These are phyloP conservation scores for Penicillium sp. DNA, from an alignment of 2,329 filamentous ascomycete genomes.

Conservation along the genomic window DNA sequence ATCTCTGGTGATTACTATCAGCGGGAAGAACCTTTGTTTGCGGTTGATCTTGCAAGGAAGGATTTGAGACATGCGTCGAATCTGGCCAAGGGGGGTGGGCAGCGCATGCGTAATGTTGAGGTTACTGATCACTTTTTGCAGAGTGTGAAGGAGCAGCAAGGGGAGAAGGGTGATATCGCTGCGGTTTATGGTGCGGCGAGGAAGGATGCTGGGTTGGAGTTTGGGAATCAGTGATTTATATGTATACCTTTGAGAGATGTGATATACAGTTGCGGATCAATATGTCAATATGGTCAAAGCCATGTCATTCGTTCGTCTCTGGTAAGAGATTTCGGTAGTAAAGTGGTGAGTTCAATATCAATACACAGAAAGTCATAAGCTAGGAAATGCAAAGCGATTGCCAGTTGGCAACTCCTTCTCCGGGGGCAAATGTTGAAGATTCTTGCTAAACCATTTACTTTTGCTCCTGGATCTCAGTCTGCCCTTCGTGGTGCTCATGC, in stretches of 20 bases:
- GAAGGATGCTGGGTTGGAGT: constrained; percentile 66
- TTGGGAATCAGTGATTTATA: constrained; percentile 59
- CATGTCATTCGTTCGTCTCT: constrained; percentile 12
- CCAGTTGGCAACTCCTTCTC: not conserved
- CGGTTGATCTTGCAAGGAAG: constrained; percentile 74
- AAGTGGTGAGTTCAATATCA: constrained; percentile 15
- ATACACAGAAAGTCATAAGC: constrained; percentile 12
- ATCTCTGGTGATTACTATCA: constrained; percentile 67
- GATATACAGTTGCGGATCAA: too few relatives aligned
- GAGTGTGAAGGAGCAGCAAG: constrained; percentile 62
- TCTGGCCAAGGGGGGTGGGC: constrained; percentile 59
- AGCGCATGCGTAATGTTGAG: constrained; percentile 59
- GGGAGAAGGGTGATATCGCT: constrained; percentile 69
- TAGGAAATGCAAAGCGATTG: constrained; percentile 10
- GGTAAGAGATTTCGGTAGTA: constrained; percentile 3
- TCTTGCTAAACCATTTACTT: constrained; percentile 1
- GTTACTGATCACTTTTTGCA: constrained; percentile 63
- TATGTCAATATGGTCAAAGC: constrained; percentile 3
- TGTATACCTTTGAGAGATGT: too few relatives aligned
- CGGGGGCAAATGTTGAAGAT: not conserved
- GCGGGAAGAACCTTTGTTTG: constrained; percentile 71
- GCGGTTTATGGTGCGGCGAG: constrained; percentile 76
- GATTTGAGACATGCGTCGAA: constrained; percentile 68
- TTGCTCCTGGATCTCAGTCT: constrained; percentile 12
- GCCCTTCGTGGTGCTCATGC: constrained; percentile 21